Conservation (phyloP, 768 basidiomycete species). For the Lentinula aciculospora region DNA sequence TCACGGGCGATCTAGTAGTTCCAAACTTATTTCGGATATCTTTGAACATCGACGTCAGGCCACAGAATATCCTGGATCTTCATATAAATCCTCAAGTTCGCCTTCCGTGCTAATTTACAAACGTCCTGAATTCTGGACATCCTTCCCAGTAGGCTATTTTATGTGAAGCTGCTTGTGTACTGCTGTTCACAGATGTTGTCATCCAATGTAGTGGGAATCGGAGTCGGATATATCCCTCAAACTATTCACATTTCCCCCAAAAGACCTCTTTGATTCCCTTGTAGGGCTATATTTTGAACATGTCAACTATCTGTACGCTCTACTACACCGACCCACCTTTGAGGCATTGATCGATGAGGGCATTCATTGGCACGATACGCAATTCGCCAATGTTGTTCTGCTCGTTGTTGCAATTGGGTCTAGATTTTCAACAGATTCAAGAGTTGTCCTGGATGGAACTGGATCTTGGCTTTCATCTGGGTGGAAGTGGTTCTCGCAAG, state of each 20-base stretch:
- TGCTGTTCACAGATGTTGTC: background rate
- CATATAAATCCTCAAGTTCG: background rate
- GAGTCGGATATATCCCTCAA: background rate
- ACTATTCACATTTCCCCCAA: conserved; percentile 35
- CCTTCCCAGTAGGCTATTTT: background rate
- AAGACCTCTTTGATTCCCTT: conserved; percentile 39
- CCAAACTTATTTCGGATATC: conserved; percentile 1
- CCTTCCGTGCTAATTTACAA: background rate
- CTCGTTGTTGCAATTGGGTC: conserved; percentile 44
- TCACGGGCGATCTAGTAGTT: background rate
- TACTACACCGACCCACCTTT: conserved; percentile 49
- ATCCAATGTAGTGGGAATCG: background rate
- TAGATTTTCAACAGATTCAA: conserved; percentile 35
- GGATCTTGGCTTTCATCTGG: conserved; percentile 32
- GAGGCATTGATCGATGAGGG: conserved; percentile 21
- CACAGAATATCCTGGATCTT: background rate
- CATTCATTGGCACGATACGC: conserved; percentile 28
- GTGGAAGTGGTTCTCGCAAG: conserved; percentile 38
- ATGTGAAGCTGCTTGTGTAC: background rate
- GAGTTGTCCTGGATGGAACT: conserved; percentile 25
- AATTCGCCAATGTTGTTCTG: conserved; percentile 37
- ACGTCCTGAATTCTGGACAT: conserved; percentile 1
- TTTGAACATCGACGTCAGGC: background rate
- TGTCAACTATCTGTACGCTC: conserved; percentile 37
- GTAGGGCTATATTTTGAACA: conserved; percentile 47